Base-by-base conservation (phyloP, 257 asterid genomes). In the Solanum ossicruentum region DNA sequence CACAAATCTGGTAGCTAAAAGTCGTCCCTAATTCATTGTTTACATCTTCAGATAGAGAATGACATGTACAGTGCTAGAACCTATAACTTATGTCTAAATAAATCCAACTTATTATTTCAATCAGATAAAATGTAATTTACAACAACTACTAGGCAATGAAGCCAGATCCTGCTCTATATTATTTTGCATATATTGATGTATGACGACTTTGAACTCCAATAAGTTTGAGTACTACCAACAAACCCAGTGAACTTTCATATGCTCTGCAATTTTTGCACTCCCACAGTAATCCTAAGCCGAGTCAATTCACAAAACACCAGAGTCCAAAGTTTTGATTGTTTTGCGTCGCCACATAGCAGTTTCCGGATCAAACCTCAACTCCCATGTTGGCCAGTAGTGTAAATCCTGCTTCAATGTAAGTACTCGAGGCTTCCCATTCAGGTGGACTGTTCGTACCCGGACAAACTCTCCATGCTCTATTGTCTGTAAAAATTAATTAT, bases 381-480 rank as follows among this genome's bases (percentile, higher is more conserved):
- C 99, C 99, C 99, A 96, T 43, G 98, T 87, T 54, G 99, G 98
- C 99, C 99, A 96, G 89, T 96, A 96, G 85, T 96, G 99, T 86
- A 96, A 89, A 92, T 96, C 99, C 89, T 96, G 99, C 93, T 95
- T 96, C 90, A 96, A 84, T 36, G 99, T 91, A 41, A 96, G 93
- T 72, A 95, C 98, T 49, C 97, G 92, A 81, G 98, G 98, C 91
- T 95, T 96, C 89, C 96, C 99, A 6, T 94, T 95, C 91, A 96
- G 93, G 94, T 96, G 98, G 61, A 96, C 87, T 12, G 94, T 93
- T 87, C 87, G 91, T 75, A 96, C 94, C 51, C 99, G 97, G 65
- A 95, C 98, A 84, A 96, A 96, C 83, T 95, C 98, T 71, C 97
- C 98, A 23, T 96, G 97, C 88, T 92, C 95, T 84, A 96, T 86